A percentile compares a stretch with the other conserved stretches of the same genome.
Evolutionary conservation across 2,329 filamentous ascomycete genomes (phyloP).

Genomic region (Zopfia rhizophila): DNA sequence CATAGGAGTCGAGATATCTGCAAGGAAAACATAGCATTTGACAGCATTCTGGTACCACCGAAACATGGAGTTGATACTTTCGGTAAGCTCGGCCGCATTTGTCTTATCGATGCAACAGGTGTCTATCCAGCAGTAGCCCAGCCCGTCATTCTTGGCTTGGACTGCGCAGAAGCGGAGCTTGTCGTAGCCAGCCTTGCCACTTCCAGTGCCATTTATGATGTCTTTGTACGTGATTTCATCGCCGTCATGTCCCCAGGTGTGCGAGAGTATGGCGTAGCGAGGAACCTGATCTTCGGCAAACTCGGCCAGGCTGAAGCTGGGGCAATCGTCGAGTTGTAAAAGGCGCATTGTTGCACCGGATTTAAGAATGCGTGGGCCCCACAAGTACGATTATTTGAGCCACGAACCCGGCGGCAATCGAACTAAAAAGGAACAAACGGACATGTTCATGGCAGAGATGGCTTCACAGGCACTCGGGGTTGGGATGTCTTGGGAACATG

Average conservation of each 20-base stretch:
- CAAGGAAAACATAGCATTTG: slow-evolving; percentile 15
- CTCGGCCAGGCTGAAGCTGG: slow-evolving; percentile 17
- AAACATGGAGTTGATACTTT: slow-evolving; percentile 14
- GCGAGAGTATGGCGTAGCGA: slow-evolving; percentile 25
- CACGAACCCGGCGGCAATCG: slow-evolving; percentile 1
- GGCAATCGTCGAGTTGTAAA: slow-evolving; percentile 4
- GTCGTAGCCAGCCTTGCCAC: slow-evolving; percentile 7
- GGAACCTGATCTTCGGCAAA: slow-evolving; percentile 10
- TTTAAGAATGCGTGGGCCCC: slow-evolving; percentile 2
- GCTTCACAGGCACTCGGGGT: no score
- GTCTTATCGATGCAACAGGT: slow-evolving; percentile 29
- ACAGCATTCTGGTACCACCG: slow-evolving; percentile 8
- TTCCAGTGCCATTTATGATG: slow-evolving; percentile 12
- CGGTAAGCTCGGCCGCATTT: slow-evolving; percentile 9
- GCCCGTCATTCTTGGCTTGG: slow-evolving; percentile 10
- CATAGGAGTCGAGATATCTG: slow-evolving; percentile 23
- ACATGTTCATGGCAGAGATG: slow-evolving; percentile 6
- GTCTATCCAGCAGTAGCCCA: slow-evolving; percentile 31
- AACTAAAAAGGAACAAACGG: slow-evolving; percentile 6
- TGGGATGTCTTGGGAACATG: no score
- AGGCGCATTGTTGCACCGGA: slow-evolving; percentile 9
- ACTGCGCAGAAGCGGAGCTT: no score
- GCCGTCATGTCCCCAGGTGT: slow-evolving; percentile 19
- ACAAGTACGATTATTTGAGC: no score
- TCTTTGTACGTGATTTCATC: slow-evolving; percentile 24